Conservation (phyloP, 2,329 filamentous ascomycete species). For the Talaromyces sp. region DNA sequence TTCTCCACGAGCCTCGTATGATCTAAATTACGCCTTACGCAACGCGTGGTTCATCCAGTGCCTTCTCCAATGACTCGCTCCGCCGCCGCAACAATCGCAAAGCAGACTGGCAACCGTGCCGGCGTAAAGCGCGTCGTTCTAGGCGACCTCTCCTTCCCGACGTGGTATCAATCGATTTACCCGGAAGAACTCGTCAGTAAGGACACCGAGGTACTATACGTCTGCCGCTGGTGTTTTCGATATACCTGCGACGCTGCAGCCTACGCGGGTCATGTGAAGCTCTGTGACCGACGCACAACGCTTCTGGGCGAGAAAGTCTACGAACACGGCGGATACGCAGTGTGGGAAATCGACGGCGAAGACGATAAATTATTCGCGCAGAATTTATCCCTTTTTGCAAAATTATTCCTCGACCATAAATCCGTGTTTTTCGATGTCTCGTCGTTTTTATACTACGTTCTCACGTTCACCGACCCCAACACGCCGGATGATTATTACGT, state of each 20-base stretch:
- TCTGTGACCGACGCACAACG: constrained; percentile 55
- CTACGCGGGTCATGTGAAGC: constrained; percentile 41
- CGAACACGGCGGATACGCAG: constrained; percentile 73
- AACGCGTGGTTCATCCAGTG: neutral
- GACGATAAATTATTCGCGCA: constrained; percentile 87
- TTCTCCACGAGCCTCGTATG: neutral
- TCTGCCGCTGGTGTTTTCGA: constrained; percentile 92
- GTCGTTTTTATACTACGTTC: constrained; percentile 90
- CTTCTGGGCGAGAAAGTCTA: constrained; percentile 75
- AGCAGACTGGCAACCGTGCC: constrained; percentile 62
- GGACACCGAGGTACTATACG: constrained; percentile 65
- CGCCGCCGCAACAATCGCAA: constrained; percentile 22
- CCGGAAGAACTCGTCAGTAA: constrained; percentile 62
- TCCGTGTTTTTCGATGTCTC: constrained; percentile 96
- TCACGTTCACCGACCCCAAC: constrained; percentile 67
- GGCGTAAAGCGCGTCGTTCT: constrained; percentile 77
- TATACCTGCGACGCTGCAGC: constrained; percentile 60
- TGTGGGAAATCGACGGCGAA: constrained; percentile 92
- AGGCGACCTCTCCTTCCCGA: constrained; percentile 77
- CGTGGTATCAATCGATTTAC: constrained; percentile 94
- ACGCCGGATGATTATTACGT: constrained; percentile 56
- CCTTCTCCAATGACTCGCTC: constrained; percentile 30
- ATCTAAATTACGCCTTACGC: neutral
- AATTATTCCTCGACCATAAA: constrained; percentile 96
- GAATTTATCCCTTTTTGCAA: constrained; percentile 92